Evolutionary conservation across 1,284 basidiomycete species (phyloP).

Genomic region (Cutaneotrichosporon curvatum): DNA sequence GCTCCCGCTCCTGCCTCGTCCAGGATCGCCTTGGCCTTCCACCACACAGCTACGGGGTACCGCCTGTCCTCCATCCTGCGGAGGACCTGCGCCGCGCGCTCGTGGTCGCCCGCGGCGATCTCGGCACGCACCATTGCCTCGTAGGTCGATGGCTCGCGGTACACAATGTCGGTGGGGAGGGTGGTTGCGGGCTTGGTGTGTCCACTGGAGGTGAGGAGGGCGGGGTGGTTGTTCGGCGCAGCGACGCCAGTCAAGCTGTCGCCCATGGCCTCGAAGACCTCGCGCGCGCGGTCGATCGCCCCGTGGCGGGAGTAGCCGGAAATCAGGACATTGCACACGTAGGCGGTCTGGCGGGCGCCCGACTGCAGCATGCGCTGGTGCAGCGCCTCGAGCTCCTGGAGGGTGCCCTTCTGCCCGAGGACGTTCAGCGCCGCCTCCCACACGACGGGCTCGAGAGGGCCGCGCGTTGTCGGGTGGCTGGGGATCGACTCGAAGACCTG

Average conservation of each 20-base stretch:
- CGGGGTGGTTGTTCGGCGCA: slow-evolving; percentile 78
- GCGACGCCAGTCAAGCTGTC: slow-evolving; percentile 75
- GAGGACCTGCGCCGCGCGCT: slow-evolving; percentile 57
- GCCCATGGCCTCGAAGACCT: slow-evolving; percentile 75
- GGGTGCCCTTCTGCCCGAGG: slow-evolving; percentile 67
- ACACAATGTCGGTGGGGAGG: slow-evolving; percentile 52
- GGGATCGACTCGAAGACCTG: slow-evolving; percentile 69
- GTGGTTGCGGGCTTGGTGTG: slow-evolving; percentile 46
- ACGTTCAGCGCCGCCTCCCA: slow-evolving; percentile 90
- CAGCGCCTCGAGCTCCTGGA: slow-evolving; percentile 71
- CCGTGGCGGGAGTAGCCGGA: slow-evolving; percentile 73
- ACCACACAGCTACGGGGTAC: slow-evolving; percentile 41
- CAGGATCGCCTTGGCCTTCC: slow-evolving; percentile 30
- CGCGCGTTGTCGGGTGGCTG: slow-evolving; percentile 47
- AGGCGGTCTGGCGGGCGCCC: slow-evolving; percentile 84
- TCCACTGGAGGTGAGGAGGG: slow-evolving; percentile 49
- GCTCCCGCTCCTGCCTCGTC: slow-evolving; percentile 20
- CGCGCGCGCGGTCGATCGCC: slow-evolving; percentile 62
- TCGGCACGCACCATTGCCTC: slow-evolving; percentile 94
- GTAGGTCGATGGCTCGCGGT: slow-evolving; percentile 71
- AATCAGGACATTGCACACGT: slow-evolving; percentile 90
- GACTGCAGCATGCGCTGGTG: slow-evolving; percentile 57
- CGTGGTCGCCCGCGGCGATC: slow-evolving; percentile 65
- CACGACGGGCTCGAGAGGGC: slow-evolving; percentile 65
- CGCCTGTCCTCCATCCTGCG: slow-evolving; percentile 60